phyloP scores from a whole-genome alignment of 2,329 filamentous ascomycete species.

The Cercospora canescens region DNA sequence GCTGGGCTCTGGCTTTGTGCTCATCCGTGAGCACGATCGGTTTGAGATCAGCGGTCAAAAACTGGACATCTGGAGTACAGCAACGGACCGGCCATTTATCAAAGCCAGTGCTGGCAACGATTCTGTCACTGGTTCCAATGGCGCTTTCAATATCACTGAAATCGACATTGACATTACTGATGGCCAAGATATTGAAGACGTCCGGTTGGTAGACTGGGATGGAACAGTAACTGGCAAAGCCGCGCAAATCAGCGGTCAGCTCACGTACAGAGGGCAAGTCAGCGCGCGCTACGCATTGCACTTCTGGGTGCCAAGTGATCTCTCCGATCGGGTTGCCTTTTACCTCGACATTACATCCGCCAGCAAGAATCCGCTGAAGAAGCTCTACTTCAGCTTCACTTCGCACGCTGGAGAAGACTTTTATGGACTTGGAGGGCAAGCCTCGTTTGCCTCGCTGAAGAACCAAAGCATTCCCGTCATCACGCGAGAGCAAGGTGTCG shows the following conservation, averaged over 20 bases:
- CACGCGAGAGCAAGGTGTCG: conserved; percentile 34
- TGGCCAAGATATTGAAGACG: conserved; percentile 24
- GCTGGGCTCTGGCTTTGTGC: conserved; percentile 19
- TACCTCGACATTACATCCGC: conserved; percentile 20
- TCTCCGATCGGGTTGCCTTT: conserved; percentile 26
- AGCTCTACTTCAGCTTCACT: conserved; percentile 29
- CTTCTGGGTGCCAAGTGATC: conserved; percentile 26
- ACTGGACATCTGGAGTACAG: conserved; percentile 26
- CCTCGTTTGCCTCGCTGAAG: conserved; percentile 32
- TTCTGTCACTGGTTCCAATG: conserved; percentile 24
- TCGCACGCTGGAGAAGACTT: conserved; percentile 29
- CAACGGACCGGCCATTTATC: conserved; percentile 25
- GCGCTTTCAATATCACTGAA: conserved; percentile 30
- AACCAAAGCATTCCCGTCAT: conserved; percentile 32
- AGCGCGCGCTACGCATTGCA: conserved; percentile 24
- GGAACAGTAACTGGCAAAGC: conserved; percentile 19
- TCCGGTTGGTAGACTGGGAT: conserved; percentile 21
- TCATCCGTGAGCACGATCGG: conserved; percentile 9
- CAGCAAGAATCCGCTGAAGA: conserved; percentile 22
- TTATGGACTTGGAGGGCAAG: conserved; percentile 32
- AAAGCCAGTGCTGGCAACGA: conserved; percentile 31
- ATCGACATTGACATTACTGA: conserved; percentile 27
- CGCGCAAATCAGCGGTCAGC: conserved; percentile 25
- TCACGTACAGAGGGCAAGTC: conserved; percentile 23
- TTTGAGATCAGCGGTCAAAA: conserved; percentile 22